Conservation (phyloP, 306 rosid genomes). For the Castanea crenata region DNA sequence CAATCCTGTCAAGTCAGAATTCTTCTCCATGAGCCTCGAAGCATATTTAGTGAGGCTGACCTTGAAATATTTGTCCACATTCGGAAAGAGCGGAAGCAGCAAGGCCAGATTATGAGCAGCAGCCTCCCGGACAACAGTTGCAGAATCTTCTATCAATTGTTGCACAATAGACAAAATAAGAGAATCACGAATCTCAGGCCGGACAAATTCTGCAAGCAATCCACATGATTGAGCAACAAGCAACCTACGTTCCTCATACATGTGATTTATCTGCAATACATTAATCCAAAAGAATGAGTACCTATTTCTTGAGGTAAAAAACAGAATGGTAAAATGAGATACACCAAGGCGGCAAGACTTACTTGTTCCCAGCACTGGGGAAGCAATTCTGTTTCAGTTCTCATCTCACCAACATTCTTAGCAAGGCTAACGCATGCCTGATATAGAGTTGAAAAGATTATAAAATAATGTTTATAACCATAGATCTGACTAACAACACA, state of each 20-base stretch:
- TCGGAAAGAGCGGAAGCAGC: constrained; percentile 94
- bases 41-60: constrained; percentile 99
- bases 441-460: constrained; percentile 29
- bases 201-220: constrained; percentile 91
- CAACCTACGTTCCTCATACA: constrained; percentile 96
- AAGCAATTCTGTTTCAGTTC: constrained; percentile 96
- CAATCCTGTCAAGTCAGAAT: constrained; percentile 97
- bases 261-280: constrained; percentile 76
- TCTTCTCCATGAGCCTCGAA: constrained; percentile 99
- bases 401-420: constrained; percentile 94
- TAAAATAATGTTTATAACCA: constrained; percentile 13
- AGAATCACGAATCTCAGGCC: constrained; percentile 96
- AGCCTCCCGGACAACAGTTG: constrained; percentile 93
- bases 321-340: constrained; percentile 13
- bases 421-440: constrained; percentile 98
- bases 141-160: constrained; percentile 91
- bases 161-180: constrained; percentile 92
- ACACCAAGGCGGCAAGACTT: constrained; percentile 22
- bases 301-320: constrained; percentile 18
- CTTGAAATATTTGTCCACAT: constrained; percentile 98
- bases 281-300: constrained; percentile 27
- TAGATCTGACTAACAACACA: constrained; percentile 1
- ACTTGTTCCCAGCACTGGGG: constrained; percentile 99
- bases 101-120: constrained; percentile 91
- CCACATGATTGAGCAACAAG: constrained; percentile 99